phyloP scores from a whole-genome alignment of 2,329 filamentous ascomycete genomes.

The Botryotinia narcissicola region DNA sequence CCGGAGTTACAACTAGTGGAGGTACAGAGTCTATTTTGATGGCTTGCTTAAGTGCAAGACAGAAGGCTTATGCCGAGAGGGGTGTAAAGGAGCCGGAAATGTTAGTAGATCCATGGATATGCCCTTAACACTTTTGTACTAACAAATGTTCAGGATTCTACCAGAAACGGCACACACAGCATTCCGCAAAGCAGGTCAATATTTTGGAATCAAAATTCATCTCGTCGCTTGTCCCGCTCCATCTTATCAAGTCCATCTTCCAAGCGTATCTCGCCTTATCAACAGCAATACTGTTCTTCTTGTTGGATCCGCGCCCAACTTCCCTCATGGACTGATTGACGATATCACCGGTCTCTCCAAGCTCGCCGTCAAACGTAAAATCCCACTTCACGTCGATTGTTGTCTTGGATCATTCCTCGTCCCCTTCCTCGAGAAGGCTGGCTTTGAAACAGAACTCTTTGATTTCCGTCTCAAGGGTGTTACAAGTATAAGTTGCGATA shows the following conservation, averaged over 20 bases:
- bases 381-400: constrained; percentile 95
- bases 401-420: constrained; percentile 95
- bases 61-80: constrained; percentile 83
- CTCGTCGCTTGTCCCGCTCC: constrained; percentile 84
- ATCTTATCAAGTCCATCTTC: constrained; percentile 77
- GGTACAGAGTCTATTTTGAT: constrained; percentile 97
- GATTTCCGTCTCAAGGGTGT: constrained; percentile 95
- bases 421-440: constrained; percentile 87
- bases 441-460: constrained; percentile 83
- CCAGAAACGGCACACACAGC: constrained; percentile 94
- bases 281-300: constrained; percentile 93
- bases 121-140: constrained; percentile 26
- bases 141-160: constrained; percentile 65
- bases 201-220: constrained; percentile 96
- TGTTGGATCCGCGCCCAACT: constrained; percentile 94
- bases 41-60: constrained; percentile 85
- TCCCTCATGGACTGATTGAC: constrained; percentile 97
- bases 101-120: constrained; percentile 48
- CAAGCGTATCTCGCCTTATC: constrained; percentile 76
- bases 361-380: constrained; percentile 72
- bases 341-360: constrained; percentile 84
- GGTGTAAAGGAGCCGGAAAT: constrained; percentile 93
- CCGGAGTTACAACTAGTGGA: constrained; percentile 86
- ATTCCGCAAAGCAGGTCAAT: constrained; percentile 90
- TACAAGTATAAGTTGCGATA: constrained; percentile 93